phyloP scores from a whole-genome alignment of 2,329 filamentous ascomycete species.

The Trichophyton schoenleinii region DNA sequence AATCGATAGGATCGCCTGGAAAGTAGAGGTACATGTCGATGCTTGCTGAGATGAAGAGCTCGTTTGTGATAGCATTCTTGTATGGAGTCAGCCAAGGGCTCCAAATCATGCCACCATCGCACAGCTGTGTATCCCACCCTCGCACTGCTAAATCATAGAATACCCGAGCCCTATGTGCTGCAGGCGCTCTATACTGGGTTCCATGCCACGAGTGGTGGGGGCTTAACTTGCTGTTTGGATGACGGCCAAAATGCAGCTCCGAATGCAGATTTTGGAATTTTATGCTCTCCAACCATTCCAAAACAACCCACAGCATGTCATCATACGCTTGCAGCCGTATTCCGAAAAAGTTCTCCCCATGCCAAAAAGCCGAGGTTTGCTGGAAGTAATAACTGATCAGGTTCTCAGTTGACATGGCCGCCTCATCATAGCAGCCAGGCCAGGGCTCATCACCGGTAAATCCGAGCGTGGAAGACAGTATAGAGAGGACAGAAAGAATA shows the following conservation, averaged over 20 bases:
- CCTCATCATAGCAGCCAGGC: constrained; percentile 19
- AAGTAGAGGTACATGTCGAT: constrained; percentile 83
- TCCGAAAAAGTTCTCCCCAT: constrained; percentile 66
- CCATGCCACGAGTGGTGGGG: constrained; percentile 53
- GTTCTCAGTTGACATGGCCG: constrained; percentile 51
- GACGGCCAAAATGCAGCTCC: constrained; percentile 42
- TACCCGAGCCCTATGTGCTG: constrained; percentile 67
- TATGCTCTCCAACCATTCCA: constrained; percentile 76
- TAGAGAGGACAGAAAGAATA: constrained; percentile 57
- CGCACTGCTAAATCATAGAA: constrained; percentile 71
- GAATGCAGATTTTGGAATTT: constrained; percentile 64
- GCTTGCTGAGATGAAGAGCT: constrained; percentile 75
- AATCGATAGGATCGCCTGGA: constrained; percentile 60
- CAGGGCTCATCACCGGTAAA: not conserved
- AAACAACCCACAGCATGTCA: constrained; percentile 89
- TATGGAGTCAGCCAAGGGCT: constrained; percentile 68
- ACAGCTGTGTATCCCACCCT: constrained; percentile 73
- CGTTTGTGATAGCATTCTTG: constrained; percentile 94
- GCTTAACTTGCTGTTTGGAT: constrained; percentile 15
- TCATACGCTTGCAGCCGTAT: constrained; percentile 74
- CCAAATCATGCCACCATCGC: constrained; percentile 84
- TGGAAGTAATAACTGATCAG: constrained; percentile 72
- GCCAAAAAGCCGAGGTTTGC: constrained; percentile 66
- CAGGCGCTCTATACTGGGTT: constrained; percentile 58
- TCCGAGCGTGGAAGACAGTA: constrained; percentile 47